Conservation (phyloP, 306 rosid genomes). For the Trifolium dubium region DNA sequence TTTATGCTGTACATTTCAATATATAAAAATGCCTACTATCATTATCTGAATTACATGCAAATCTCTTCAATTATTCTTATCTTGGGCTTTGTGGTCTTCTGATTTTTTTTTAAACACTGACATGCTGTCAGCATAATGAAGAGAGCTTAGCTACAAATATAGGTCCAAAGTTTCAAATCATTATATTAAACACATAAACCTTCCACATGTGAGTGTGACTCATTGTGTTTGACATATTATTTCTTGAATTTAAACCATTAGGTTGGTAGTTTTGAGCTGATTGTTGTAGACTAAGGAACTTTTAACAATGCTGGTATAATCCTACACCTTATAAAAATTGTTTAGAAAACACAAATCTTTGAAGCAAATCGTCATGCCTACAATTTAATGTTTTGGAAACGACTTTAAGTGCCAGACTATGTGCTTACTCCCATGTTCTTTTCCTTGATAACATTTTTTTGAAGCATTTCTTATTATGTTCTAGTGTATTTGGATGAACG, state of each 20-base stretch:
- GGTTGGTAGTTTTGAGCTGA: constrained; percentile 34
- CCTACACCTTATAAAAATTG: not conserved
- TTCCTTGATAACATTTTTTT: no score
- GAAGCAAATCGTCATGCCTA: constrained; percentile 14
- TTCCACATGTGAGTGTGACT: constrained; percentile 17
- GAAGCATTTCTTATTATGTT: no score
- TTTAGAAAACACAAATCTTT: constrained; percentile 9
- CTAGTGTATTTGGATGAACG: no score
- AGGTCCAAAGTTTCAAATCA: constrained; percentile 22
- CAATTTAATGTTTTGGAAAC: constrained; percentile 2
- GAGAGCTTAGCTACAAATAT: constrained; percentile 23
- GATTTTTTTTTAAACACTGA: constrained; percentile 8
- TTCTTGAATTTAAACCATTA: constrained; percentile 32
- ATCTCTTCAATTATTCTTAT: not conserved
- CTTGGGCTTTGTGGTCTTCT: constrained; percentile 1
- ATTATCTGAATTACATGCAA: constrained; percentile 17
- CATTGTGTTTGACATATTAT: constrained; percentile 7
- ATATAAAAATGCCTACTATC: constrained; percentile 5
- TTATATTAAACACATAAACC: constrained; percentile 6
- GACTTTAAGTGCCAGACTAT: not conserved
- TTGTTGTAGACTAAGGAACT: constrained; percentile 25
- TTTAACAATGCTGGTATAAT: constrained; percentile 26
- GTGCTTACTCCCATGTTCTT: no score
- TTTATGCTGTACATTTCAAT: constrained; percentile 28
- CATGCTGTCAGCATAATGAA: constrained; percentile 13